A percentile compares a stretch with the other conserved stretches of the same genome.
These are phyloP conservation scores for Diaporthe humulicola DNA, from an alignment of 2,329 filamentous ascomycete genomes.

Conservation along the genomic window DNA sequence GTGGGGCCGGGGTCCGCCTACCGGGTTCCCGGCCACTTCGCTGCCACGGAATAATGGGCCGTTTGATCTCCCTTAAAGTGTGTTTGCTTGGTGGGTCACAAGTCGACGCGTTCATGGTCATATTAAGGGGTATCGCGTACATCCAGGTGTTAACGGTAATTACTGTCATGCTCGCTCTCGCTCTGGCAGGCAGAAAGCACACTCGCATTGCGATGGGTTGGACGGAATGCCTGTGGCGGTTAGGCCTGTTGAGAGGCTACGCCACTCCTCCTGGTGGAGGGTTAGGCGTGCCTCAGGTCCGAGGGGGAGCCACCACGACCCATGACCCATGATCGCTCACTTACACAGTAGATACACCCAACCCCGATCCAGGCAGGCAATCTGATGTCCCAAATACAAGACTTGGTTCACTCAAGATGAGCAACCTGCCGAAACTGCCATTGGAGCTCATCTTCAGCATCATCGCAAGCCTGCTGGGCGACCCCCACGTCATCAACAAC, in stretches of 20 bases:
- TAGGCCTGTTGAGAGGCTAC: neutral
- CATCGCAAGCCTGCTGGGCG: conserved; percentile 27
- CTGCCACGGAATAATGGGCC: neutral
- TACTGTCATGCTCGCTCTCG: neutral
- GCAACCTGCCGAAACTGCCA: conserved; percentile 6
- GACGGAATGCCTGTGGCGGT: neutral
- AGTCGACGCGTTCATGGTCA: neutral
- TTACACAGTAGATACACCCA: neutral
- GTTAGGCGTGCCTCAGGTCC: neutral
- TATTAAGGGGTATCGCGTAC: conserved; percentile 3
- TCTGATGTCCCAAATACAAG: neutral
- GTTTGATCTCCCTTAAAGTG: neutral
- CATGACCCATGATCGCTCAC: neutral
- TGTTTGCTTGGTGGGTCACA: neutral
- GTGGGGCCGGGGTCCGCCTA: conserved; percentile 8
- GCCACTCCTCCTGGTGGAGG: neutral
- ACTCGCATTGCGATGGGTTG: neutral
- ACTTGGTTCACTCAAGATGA: conserved; percentile 2
- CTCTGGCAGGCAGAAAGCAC: neutral
- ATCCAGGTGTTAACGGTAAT: neutral
- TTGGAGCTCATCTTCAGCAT: conserved; percentile 36
- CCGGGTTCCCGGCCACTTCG: conserved; percentile 1
- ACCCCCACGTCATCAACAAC: conserved; percentile 47
- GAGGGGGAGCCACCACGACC: neutral
- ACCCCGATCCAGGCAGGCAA: neutral